Evolutionary conservation across 208 protist genomes (phyloP).

Genomic region (Leishmania mexicana): DNA sequence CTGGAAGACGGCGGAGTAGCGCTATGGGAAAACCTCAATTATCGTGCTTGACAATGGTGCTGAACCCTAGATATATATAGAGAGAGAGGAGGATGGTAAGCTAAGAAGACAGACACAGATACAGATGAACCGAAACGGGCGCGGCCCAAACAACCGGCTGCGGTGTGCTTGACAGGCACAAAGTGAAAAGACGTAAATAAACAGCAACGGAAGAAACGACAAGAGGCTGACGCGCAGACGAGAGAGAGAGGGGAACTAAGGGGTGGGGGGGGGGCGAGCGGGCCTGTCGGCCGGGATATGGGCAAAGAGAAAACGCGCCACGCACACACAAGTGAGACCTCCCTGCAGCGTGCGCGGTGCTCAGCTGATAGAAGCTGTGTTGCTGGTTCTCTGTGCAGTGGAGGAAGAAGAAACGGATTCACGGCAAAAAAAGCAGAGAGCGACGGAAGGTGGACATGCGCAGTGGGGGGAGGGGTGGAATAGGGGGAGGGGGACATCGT

Average conservation of each 20-base stretch:
- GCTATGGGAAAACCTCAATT: neutral
- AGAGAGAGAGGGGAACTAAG: neutral
- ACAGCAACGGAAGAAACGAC: neutral
- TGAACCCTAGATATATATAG: neutral
- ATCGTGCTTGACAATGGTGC: neutral
- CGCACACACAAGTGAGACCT: neutral
- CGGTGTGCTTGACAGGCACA: neutral
- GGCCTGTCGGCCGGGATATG: neutral
- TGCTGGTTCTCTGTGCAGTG: neutral
- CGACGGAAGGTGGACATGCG: neutral
- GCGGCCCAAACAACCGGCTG: neutral
- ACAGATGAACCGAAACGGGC: neutral
- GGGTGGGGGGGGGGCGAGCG: neutral
- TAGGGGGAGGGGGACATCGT: neutral
- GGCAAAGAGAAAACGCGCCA: neutral
- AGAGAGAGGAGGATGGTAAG: neutral
- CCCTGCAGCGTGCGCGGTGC: neutral
- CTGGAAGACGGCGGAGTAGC: too few relatives aligned
- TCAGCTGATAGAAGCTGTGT: neutral
- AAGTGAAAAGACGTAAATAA: neutral
- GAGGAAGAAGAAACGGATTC: neutral
- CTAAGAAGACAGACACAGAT: neutral
- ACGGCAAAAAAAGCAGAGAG: neutral
- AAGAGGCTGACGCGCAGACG: neutral
- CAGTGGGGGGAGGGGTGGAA: neutral